These are phyloP conservation scores for Rubroshorea leprosula DNA, from an alignment of 345 rosid genomes.

Conservation along the genomic window DNA sequence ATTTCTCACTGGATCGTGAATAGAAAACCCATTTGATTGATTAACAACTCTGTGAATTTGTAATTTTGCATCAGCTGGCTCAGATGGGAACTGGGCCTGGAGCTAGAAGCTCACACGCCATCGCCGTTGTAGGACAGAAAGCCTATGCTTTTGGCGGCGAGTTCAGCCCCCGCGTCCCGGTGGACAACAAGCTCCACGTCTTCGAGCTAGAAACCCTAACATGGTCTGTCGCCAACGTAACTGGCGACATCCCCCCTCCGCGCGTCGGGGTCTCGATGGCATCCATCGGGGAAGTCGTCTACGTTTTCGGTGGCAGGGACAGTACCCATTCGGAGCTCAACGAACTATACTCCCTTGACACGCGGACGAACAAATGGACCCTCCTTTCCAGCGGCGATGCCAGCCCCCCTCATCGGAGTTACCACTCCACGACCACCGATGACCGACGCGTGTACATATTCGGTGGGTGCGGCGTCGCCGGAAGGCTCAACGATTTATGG, in stretches of 20 bases:
- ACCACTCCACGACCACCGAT: constrained; percentile 60
- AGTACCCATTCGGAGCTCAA: constrained; percentile 61
- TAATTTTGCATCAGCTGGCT: constrained; percentile 41
- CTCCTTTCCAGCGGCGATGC: constrained; percentile 46
- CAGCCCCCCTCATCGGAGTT: constrained; percentile 73
- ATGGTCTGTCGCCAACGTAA: constrained; percentile 55
- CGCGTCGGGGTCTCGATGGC: constrained; percentile 92
- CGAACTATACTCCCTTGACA: constrained; percentile 70
- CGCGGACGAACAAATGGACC: constrained; percentile 51
- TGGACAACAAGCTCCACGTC: constrained; percentile 68
- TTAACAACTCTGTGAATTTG: background rate
- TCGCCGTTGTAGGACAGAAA: constrained; percentile 55
- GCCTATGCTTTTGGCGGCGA: constrained; percentile 84
- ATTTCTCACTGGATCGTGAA: background rate
- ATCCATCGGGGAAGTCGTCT: constrained; percentile 45
- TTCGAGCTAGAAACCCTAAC: constrained; percentile 54
- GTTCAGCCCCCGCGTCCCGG: constrained; percentile 75
- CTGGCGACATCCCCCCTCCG: constrained; percentile 77
- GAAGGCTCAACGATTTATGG: constrained; percentile 87
- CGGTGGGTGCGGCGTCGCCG: constrained; percentile 78
- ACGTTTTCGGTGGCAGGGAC: constrained; percentile 83
- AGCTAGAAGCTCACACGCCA: constrained; percentile 90
- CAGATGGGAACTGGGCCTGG: constrained; percentile 79
- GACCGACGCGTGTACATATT: constrained; percentile 55
- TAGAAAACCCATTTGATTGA: background rate